Conservation (phyloP, 2,329 filamentous ascomycete genomes). For the Monosporascus ibericus region DNA sequence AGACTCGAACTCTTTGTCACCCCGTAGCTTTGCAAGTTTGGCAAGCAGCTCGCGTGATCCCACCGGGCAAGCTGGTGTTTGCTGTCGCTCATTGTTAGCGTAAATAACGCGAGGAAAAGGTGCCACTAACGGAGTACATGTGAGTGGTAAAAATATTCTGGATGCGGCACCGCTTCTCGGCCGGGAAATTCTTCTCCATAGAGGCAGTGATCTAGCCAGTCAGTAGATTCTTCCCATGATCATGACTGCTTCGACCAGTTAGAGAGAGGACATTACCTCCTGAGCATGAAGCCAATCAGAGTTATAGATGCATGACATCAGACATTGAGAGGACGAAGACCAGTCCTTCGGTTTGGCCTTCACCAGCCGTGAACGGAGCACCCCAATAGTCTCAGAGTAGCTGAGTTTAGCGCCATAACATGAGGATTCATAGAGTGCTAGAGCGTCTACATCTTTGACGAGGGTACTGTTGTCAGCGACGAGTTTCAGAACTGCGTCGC, state of each 20-base stretch:
- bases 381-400: constrained; percentile 42
- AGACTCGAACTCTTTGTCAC: constrained; percentile 18
- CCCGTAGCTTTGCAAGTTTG: constrained; percentile 33
- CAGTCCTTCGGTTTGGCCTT: constrained; percentile 47
- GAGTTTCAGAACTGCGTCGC: constrained; percentile 38
- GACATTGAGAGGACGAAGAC: constrained; percentile 33
- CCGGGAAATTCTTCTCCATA: constrained; percentile 44
- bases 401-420: constrained; percentile 35
- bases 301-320: constrained; percentile 47
- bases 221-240: neutral
- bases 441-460: constrained; percentile 42
- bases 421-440: constrained; percentile 52
- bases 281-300: constrained; percentile 53
- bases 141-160: constrained; percentile 50
- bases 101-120: neutral
- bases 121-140: constrained; percentile 41
- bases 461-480: constrained; percentile 40
- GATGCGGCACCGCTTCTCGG: constrained; percentile 44
- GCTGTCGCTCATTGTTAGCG: constrained; percentile 9
- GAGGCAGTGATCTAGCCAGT: constrained; percentile 44
- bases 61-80: constrained; percentile 26
- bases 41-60: constrained; percentile 47
- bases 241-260: neutral
- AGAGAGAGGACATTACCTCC: constrained; percentile 33
- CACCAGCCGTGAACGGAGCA: constrained; percentile 42